Conservation (phyloP, 2,329 filamentous ascomycete species). For the Hymenoscyphus repandus region DNA sequence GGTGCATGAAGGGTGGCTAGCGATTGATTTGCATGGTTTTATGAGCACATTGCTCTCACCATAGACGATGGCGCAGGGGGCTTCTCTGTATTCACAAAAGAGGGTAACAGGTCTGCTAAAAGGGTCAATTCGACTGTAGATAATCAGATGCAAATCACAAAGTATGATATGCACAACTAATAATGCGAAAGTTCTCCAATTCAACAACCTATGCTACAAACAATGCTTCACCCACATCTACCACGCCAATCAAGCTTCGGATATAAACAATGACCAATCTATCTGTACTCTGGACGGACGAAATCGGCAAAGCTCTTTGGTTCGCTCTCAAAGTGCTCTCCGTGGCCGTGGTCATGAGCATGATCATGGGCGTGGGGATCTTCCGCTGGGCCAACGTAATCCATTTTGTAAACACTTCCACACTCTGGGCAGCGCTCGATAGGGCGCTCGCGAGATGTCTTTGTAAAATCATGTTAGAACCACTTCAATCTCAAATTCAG, state of each 20-base stretch:
- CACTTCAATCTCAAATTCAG: not conserved
- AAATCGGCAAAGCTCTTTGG: conserved; percentile 97
- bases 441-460: conserved; percentile 85
- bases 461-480: not conserved
- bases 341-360: conserved; percentile 40
- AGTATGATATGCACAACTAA: not conserved
- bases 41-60: not conserved
- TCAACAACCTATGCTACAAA: conserved; percentile 11
- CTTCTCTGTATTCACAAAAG: conserved; percentile 8
- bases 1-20: conserved; percentile 10
- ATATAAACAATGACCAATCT: conserved; percentile 32
- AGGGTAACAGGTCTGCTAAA: not conserved
- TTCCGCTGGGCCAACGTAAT: conserved; percentile 82
- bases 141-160: conserved; percentile 12
- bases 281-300: conserved; percentile 92
- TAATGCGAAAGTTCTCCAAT: not conserved
- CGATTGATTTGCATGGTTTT: conserved; percentile 7
- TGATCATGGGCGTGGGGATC: conserved; percentile 54
- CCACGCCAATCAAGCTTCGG: not conserved
- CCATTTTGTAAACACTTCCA: conserved; percentile 95
- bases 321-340: conserved; percentile 63
- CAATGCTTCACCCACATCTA: not conserved
- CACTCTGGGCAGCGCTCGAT: conserved; percentile 95
- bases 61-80: conserved; percentile 6
- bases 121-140: conserved; percentile 5